phyloP scores from a whole-genome alignment of 306 rosid species.

The Quercus berberidifolia region DNA sequence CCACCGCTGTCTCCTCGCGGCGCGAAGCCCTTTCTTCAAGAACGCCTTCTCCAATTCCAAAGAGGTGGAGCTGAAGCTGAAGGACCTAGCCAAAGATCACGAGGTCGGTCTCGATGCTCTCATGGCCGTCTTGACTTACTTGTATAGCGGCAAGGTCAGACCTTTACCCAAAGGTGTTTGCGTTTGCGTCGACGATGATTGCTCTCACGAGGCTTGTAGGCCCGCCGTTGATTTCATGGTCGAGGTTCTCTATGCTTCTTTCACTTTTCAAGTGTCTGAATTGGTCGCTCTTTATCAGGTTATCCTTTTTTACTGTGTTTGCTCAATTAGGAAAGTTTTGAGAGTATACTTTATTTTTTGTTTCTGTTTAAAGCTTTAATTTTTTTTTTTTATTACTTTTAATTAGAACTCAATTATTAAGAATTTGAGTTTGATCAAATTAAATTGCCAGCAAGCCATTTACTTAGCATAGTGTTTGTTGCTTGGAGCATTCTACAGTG shows the following conservation, averaged over 20 bases:
- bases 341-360: too few species aligned
- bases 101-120: conserved; percentile 45
- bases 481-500: not conserved
- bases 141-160: conserved; percentile 48
- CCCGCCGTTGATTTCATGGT: conserved; percentile 52
- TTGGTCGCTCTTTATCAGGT: conserved; percentile 56
- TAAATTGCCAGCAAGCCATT: too few species aligned
- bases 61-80: conserved; percentile 25
- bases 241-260: conserved; percentile 49
- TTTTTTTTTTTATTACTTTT: too few species aligned
- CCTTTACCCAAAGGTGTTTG: conserved; percentile 27
- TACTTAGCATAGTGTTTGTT: not conserved
- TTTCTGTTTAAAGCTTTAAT: too few species aligned
- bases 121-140: conserved; percentile 38
- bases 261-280: conserved; percentile 37
- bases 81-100: conserved; percentile 45
- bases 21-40: conserved; percentile 51
- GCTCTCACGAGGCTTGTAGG: conserved; percentile 50
- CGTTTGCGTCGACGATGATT: conserved; percentile 53
- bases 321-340: too few species aligned
- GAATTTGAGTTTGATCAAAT: too few species aligned
- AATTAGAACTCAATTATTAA: too few species aligned
- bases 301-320: not conserved
- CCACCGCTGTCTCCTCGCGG: conserved; percentile 53
- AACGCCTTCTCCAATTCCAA: conserved; percentile 10